Base-by-base conservation (phyloP, 192 early-diverging fungal genomes). In the Rhizophagus sp. region DNA sequence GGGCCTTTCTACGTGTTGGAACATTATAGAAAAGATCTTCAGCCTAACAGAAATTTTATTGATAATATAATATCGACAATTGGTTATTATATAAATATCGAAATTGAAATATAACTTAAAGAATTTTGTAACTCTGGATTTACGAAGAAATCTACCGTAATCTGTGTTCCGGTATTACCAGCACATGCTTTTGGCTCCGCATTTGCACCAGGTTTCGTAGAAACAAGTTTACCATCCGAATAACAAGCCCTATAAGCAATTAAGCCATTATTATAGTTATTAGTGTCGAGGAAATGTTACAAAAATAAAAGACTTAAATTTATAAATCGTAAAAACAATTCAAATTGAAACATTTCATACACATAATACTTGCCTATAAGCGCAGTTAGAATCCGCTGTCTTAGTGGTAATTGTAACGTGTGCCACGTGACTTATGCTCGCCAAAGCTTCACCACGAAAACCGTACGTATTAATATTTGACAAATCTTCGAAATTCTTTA, bases 21-120 rank as follows among this genome's bases (percentile, higher is more conserved):
- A 96, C 90, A 82, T 98, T 99, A 85, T 94, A 99, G 82, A 99
- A 99, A 73, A 99, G 81, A 79, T 98, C 97, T 82, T 99, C 97
- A 17, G 92, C 92, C 93, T 95, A 65, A 19, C 22, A 57, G 25
- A 68, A 41, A 19, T 47, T 47, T n/a, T 44, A 39, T 39, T 44
- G 10, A 44, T 44, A 1, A 61, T 49, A 39, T 39, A 4, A 41
- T 7, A 41, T 41, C 39, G 22, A 62, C 2, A 62, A 12, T 62
- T 62, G 5, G 4, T 62, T n/a, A 62, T 5, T 22, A 25, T 36
- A 4, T 36, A 13, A 22, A 24, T 47, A 30, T 17, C 17, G n/a
- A 33, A 67, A 44, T 22, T 30, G 30, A 30, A 30, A 1, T 30
- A 30, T 30, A 30, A 30, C 30, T n/a, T n/a, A 30, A 30, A 50